phyloP scores from a whole-genome alignment of 1,139 yeast genomes.

The Lodderomyces parapsilosis region DNA sequence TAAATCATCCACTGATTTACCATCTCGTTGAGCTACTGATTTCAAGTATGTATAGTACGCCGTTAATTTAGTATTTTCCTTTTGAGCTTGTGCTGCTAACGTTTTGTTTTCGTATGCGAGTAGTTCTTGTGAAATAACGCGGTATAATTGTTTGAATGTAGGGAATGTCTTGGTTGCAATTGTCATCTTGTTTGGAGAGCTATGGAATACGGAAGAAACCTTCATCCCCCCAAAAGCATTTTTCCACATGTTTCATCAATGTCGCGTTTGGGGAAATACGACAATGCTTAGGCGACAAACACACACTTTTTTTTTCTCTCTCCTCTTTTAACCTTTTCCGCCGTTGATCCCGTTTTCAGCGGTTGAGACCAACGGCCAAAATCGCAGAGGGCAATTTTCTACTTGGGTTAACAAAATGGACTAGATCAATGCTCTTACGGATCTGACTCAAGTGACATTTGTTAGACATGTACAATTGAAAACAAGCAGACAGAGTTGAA shows the following conservation, averaged over 20 bases:
- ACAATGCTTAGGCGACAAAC: no score
- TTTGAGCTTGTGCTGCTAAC: constrained; percentile 41
- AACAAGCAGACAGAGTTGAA: no score
- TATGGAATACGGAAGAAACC: no score
- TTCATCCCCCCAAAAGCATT: no score
- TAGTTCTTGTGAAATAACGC: constrained; percentile 41
- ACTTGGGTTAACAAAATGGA: background rate
- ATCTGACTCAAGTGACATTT: background rate
- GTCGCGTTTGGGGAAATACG: no score
- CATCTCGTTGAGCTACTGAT: constrained; percentile 2
- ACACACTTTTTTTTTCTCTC: constrained; percentile 1
- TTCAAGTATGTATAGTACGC: constrained; percentile 11
- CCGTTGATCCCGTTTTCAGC: background rate
- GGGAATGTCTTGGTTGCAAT: constrained; percentile 12
- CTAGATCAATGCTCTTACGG: background rate
- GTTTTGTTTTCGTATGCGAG: constrained; percentile 43
- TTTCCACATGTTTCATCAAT: no score
- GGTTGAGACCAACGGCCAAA: background rate
- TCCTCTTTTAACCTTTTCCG: background rate
- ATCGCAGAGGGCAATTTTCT: background rate
- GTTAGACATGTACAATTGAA: background rate
- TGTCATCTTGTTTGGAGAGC: constrained; percentile 9
- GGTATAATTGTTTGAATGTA: constrained; percentile 17
- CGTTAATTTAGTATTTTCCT: constrained; percentile 16
- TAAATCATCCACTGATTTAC: constrained; percentile 23